Evolutionary conservation across 2,329 filamentous ascomycete species (phyloP).

Genomic region (Neoarthrinium moseri): DNA sequence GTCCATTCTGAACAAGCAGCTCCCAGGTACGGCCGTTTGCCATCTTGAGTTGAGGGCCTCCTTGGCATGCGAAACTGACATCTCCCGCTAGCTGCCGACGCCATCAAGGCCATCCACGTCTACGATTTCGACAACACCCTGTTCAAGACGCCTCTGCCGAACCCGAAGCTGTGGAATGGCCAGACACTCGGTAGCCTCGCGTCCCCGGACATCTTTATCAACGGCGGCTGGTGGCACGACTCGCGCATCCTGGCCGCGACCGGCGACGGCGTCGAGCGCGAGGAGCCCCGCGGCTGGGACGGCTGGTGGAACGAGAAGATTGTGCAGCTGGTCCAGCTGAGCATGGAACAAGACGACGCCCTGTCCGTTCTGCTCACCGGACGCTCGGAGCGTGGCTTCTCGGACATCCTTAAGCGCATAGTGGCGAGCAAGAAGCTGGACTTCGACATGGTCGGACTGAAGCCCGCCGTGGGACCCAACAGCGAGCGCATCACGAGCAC

Average conservation of each 20-base stretch:
- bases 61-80: constrained; percentile 10
- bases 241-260: constrained; percentile 80
- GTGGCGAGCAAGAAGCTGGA: constrained; percentile 72
- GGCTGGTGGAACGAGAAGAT: constrained; percentile 98
- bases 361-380: constrained; percentile 87
- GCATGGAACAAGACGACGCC: constrained; percentile 80
- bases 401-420: constrained; percentile 79
- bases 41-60: not conserved
- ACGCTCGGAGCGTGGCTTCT: constrained; percentile 73
- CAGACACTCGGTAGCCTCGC: constrained; percentile 75
- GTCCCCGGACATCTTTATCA: constrained; percentile 71
- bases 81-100: constrained; percentile 49
- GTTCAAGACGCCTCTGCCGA: constrained; percentile 88
- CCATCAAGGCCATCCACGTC: constrained; percentile 80
- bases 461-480: constrained; percentile 78
- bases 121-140: constrained; percentile 99
- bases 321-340: constrained; percentile 74
- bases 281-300: constrained; percentile 81
- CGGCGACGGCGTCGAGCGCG: constrained; percentile 76
- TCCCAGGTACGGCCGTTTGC: constrained; percentile 62
- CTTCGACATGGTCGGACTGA: constrained; percentile 86
- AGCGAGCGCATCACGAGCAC: constrained; percentile 78
- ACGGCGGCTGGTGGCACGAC: constrained; percentile 98
- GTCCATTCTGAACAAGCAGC: constrained; percentile 73
- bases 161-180: constrained; percentile 81